Evolutionary conservation across 805 yeast genomes (phyloP).

Genomic region (Hanseniaspora opuntiae): DNA sequence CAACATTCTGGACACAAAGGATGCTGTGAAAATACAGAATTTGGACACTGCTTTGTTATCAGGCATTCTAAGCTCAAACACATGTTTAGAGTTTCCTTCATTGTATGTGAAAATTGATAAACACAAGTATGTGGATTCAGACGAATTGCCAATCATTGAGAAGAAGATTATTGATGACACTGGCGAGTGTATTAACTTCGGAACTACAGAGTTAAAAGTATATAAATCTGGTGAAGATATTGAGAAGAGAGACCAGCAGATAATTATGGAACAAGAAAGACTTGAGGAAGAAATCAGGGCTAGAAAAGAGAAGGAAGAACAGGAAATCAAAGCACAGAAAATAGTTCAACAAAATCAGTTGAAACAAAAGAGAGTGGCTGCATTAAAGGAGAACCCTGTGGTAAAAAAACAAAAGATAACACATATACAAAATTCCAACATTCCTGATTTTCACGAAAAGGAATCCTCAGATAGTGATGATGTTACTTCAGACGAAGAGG

Average conservation of each 20-base stretch:
- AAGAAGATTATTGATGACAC: constrained; percentile 2
- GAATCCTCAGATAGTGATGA: constrained; percentile 10
- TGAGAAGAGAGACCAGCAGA: not conserved
- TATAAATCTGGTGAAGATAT: constrained; percentile 2
- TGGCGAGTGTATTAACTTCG: not conserved
- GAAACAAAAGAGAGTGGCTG: not conserved
- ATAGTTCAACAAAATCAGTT: not conserved
- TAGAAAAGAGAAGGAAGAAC: constrained; percentile 18
- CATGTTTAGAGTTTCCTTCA: constrained; percentile 70
- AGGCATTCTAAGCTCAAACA: constrained; percentile 38
- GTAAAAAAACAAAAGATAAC: not conserved
- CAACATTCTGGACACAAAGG: constrained; percentile 24
- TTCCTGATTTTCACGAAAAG: constrained; percentile 4
- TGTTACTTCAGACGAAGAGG: constrained; percentile 19
- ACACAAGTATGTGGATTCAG: constrained; percentile 20
- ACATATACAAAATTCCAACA: not conserved
- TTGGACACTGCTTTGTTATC: constrained; percentile 27
- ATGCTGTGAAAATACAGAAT: constrained; percentile 29
- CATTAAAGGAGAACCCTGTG: not conserved
- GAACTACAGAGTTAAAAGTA: not conserved
- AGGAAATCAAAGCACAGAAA: not conserved
- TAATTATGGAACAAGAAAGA: not conserved
- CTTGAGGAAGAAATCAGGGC: not conserved
- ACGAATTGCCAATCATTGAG: constrained; percentile 16
- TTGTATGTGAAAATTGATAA: constrained; percentile 32